Percentiles rank a stretch among this genome's conserved stretches.
Conservation (phyloP, 2,329 filamentous ascomycete genomes). For the Colletotrichum australisinense region DNA sequence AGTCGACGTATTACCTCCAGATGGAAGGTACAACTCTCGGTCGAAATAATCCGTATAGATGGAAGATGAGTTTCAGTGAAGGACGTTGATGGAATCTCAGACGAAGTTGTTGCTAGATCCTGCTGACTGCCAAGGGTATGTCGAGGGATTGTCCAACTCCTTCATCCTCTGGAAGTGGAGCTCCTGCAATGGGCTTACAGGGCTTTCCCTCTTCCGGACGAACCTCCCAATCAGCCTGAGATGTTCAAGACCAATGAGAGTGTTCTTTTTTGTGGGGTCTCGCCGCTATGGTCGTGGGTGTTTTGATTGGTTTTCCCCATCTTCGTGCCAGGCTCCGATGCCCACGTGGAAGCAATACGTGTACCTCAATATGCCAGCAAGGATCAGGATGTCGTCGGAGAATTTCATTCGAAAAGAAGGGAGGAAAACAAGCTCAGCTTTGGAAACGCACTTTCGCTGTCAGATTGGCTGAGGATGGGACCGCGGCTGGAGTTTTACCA, state of each 20-base stretch:
- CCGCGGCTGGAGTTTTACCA: too few species aligned
- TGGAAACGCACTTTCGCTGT: too few species aligned
- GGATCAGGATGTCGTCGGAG: neutral
- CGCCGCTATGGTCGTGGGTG: neutral
- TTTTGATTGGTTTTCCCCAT: neutral
- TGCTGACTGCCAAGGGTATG: neutral
- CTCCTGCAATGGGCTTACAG: conserved; percentile 19
- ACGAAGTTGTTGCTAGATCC: neutral
- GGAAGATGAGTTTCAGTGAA: neutral
- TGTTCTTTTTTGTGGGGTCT: too few species aligned
- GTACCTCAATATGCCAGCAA: neutral
- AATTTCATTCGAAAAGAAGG: neutral
- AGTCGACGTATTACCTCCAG: too few species aligned
- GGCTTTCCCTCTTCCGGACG: neutral
- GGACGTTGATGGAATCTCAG: neutral
- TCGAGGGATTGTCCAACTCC: neutral
- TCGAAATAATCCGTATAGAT: neutral
- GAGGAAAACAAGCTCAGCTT: neutral
- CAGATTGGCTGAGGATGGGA: too few species aligned
- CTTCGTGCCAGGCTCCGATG: too few species aligned
- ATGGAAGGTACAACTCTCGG: neutral
- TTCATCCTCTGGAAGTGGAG: neutral
- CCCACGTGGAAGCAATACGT: too few species aligned
- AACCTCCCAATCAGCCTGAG: neutral
- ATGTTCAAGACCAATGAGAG: neutral